Base-by-base conservation (phyloP, 352 stramenopile genomes). In the Aphanomyces euteiches region DNA sequence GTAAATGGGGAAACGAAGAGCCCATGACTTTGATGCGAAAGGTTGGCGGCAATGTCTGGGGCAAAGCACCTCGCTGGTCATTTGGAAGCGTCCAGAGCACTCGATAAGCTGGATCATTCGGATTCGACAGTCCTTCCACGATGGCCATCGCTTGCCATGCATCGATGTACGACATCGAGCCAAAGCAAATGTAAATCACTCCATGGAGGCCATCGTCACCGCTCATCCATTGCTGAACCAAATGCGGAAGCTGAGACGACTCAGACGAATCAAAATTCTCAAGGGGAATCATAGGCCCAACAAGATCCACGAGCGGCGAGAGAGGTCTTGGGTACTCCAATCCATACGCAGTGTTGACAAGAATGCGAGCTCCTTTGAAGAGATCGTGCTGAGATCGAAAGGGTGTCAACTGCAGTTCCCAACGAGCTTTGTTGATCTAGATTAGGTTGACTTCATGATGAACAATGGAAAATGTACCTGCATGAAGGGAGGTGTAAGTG, bases 321-420 rank as follows among this genome's bases (percentile, higher is more conserved):
- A 95, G 67, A 56, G 82, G 82, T 64, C 93, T 82, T 5, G 87
- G 76, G 59, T 96, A 83, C 60, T 96, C 89, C 13, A 96, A 74
- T 0, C 88, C 88, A 48, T 95, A 91, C 7, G 87, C 89, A n/a
- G 89, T 96, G 74, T 96, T 96, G 56, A 96, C 76, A 34, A 96
- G 78, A 58, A 96, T 81, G 10, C 87, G 84, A 12, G 83, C 79
- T 56, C 85, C 88, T 50, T 90, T 90, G 75, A 95, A 95, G 19
- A 96, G 75, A 75, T 95, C 88, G 75, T 96, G 86, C 74, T 96
- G 89, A 5, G 85, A 94, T 4, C 84, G 75, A 66, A 89, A 93
- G 0, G 85, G 81, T 63, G 78, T 73, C 50, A 96, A 76, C 1
- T 85, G 73, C 43, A 94, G 75, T 67, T 93, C 85, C 69, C 84